phyloP scores from a whole-genome alignment of 1,284 basidiomycete genomes.

The Boletus smithii region DNA sequence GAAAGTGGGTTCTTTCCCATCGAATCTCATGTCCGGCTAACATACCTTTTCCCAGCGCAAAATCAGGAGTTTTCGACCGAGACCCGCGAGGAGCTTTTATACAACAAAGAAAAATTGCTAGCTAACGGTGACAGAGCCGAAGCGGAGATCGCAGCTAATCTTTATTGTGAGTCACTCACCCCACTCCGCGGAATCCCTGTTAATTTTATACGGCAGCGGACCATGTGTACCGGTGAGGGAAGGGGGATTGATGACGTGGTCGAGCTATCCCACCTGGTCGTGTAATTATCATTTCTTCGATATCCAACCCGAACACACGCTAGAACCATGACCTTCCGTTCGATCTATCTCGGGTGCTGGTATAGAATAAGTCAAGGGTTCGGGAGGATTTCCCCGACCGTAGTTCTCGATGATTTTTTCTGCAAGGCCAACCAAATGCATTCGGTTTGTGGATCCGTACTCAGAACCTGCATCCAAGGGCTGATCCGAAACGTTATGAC shows the following conservation, averaged over 20 bases:
- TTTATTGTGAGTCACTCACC: conserved; percentile 59
- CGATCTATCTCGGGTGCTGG: not conserved
- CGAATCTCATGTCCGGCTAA: conserved; percentile 1
- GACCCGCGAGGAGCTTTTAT: conserved; percentile 96
- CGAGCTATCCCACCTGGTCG: conserved; percentile 9
- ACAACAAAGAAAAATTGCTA: conserved; percentile 98
- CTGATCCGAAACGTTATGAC: not conserved
- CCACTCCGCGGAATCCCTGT: not conserved
- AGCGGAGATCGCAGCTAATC: conserved; percentile 93
- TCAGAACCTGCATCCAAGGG: not conserved
- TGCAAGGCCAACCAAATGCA: not conserved
- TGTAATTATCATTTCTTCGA: conserved; percentile 26
- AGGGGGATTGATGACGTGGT: conserved; percentile 10
- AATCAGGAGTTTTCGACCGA: conserved; percentile 97
- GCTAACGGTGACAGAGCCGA: conserved; percentile 96
- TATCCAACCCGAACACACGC: conserved; percentile 5
- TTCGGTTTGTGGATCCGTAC: conserved; percentile 2
- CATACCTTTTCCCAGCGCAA: conserved; percentile 59
- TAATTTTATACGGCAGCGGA: conserved; percentile 43
- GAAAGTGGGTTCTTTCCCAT: conserved; percentile 69
- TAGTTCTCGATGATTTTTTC: not conserved
- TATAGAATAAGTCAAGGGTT: not conserved
- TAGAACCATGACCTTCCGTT: conserved; percentile 3
- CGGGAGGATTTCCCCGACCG: not conserved
- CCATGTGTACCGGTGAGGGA: conserved; percentile 58